These are phyloP conservation scores for Chaetomiaceae sp. DNA, from an alignment of 2,329 filamentous ascomycete species.

Conservation along the genomic window DNA sequence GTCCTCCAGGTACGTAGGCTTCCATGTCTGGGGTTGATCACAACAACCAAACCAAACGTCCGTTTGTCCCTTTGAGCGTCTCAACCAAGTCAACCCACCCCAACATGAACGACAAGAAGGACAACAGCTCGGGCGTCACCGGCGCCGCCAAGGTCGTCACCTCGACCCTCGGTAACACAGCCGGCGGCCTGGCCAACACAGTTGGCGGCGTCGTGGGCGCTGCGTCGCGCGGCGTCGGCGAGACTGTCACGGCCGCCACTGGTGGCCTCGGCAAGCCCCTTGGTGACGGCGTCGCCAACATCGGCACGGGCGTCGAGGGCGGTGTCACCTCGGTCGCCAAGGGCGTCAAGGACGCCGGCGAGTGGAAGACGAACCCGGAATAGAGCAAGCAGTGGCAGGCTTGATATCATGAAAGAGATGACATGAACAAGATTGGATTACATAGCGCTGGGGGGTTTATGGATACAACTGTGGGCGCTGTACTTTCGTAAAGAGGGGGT, in stretches of 20 bases:
- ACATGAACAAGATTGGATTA: too few relatives aligned
- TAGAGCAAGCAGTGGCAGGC: too few relatives aligned
- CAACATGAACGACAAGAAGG: constrained; percentile 23
- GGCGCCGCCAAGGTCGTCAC: constrained; percentile 29
- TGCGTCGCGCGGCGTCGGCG: constrained; percentile 51
- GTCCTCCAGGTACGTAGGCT: too few relatives aligned
- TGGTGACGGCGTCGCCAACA: constrained; percentile 49
- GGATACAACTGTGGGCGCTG: too few relatives aligned
- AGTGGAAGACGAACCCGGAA: constrained; percentile 48
- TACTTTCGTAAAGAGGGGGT: too few relatives aligned
- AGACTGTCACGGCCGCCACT: constrained; percentile 50
- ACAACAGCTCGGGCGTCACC: constrained; percentile 22
- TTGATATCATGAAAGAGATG: neutral
- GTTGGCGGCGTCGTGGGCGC: constrained; percentile 38
- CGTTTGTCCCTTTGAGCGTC: too few relatives aligned
- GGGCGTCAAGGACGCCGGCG: constrained; percentile 53
- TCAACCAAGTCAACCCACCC: too few relatives aligned
- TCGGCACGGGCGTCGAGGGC: constrained; percentile 50
- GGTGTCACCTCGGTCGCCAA: constrained; percentile 45
- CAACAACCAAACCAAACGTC: neutral
- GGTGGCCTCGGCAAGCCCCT: constrained; percentile 51
- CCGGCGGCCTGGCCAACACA: constrained; percentile 31
- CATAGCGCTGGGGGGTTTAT: too few relatives aligned
- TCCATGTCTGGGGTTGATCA: too few relatives aligned
- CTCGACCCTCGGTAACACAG: constrained; percentile 30